A percentile compares a stretch with the other conserved stretches of the same genome.
Evolutionary conservation across 345 rosid genomes (phyloP).

Genomic region (Acer saccharum): DNA sequence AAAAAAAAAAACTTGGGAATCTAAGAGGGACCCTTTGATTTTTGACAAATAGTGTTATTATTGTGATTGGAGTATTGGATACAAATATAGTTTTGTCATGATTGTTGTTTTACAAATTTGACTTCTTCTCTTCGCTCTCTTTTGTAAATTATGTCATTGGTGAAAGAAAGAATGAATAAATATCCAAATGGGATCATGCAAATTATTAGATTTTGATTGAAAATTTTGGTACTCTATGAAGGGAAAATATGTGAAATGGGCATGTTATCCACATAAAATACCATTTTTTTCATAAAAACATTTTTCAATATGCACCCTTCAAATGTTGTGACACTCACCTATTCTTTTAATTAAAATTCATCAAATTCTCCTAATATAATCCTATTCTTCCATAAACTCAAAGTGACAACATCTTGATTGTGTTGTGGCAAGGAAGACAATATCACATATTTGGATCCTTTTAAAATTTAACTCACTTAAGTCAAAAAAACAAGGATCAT

Average conservation of each 20-base stretch:
- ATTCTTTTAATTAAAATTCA: too few relatives aligned
- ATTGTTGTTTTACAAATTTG: slow-evolving; percentile 8
- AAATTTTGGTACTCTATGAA: too few relatives aligned
- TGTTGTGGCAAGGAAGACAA: not conserved
- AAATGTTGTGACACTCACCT: too few relatives aligned
- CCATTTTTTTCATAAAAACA: too few relatives aligned
- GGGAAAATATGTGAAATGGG: not conserved
- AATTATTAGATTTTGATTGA: too few relatives aligned
- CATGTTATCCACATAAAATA: not conserved
- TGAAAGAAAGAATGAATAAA: not conserved
- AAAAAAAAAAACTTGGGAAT: not conserved
- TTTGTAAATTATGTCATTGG: not conserved
- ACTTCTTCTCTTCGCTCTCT: not conserved
- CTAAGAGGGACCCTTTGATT: not conserved
- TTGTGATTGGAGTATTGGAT: too few relatives aligned
- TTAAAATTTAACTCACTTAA: not conserved
- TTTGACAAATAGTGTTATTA: not conserved
- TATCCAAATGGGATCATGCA: not conserved
- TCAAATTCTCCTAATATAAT: too few relatives aligned
- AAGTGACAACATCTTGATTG: not conserved
- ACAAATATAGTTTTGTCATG: not conserved
- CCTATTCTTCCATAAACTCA: too few relatives aligned
- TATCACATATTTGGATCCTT: not conserved
- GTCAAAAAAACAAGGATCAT: not conserved
- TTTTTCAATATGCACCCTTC: not conserved